Percentiles rank a stretch among this genome's conserved stretches.
These are phyloP conservation scores for Phytophthora hybrid DNA, from an alignment of 352 stramenopile genomes.

Conservation along the genomic window DNA sequence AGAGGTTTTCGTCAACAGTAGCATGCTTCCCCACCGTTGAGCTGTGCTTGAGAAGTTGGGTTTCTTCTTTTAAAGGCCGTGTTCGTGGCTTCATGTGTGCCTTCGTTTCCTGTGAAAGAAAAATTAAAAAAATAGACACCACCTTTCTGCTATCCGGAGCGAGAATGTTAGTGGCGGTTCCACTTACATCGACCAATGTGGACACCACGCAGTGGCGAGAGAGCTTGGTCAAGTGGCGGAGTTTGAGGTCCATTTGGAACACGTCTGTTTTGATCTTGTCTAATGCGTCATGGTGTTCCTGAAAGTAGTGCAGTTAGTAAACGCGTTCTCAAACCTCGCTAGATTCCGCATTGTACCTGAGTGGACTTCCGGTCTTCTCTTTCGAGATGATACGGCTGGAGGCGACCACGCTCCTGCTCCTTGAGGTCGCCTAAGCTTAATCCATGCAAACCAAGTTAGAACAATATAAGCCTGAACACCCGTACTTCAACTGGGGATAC, in stretches of 20 bases:
- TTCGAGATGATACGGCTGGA: slow-evolving; percentile 44
- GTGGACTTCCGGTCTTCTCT: slow-evolving; percentile 56
- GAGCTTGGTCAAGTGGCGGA: slow-evolving; percentile 55
- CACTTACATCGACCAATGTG: slow-evolving; percentile 48
- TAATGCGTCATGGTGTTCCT: slow-evolving; percentile 20
- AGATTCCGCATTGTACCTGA: slow-evolving; percentile 30
- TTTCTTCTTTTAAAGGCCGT: slow-evolving; percentile 39
- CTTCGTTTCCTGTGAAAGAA: slow-evolving; percentile 49
- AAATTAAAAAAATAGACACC: slow-evolving; percentile 8
- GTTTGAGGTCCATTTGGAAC: slow-evolving; percentile 61
- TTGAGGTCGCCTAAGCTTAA: slow-evolving; percentile 57
- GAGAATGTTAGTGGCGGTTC: neutral
- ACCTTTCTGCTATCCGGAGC: neutral
- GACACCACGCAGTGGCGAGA: slow-evolving; percentile 49
- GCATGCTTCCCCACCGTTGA: slow-evolving; percentile 37
- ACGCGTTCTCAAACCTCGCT: neutral
- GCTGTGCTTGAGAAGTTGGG: slow-evolving; percentile 42
- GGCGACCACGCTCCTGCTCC: slow-evolving; percentile 54
- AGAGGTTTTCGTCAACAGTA: too few relatives aligned
- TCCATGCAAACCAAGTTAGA: neutral
- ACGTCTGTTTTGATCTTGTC: slow-evolving; percentile 54
- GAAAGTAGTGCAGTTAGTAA: neutral
- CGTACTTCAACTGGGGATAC: too few relatives aligned
- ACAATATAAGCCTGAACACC: too few relatives aligned
- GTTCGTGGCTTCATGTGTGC: slow-evolving; percentile 24